Evolutionary conservation across 164 flowering plant species (phyloP).

Genomic region (Vitis rotundifolia): DNA sequence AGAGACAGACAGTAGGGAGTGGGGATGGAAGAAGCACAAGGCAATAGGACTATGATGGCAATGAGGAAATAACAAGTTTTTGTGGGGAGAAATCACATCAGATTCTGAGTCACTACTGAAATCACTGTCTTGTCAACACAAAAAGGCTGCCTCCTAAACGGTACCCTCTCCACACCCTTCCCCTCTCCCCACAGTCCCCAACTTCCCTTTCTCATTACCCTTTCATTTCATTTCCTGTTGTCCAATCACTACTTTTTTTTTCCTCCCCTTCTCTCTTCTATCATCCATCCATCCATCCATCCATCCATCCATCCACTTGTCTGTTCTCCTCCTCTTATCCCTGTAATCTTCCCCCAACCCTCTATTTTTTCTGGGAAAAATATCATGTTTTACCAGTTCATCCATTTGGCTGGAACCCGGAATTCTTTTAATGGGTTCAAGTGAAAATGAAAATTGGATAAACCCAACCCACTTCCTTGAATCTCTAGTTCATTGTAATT

Average conservation of each 20-base stretch:
- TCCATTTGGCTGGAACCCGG: no score
- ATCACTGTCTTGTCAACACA: conserved; percentile 27
- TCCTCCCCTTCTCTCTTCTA: no score
- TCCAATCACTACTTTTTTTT: conserved; percentile 27
- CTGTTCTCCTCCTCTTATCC: not conserved
- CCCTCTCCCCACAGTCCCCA: not conserved
- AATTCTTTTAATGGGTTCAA: no score
- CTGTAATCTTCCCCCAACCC: not conserved
- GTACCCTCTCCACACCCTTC: not conserved
- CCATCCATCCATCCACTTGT: conserved; percentile 10
- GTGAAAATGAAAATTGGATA: no score
- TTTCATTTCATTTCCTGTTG: conserved; percentile 22
- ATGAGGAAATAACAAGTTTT: not conserved
- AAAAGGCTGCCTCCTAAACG: conserved; percentile 23
- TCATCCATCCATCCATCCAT: conserved; percentile 9
- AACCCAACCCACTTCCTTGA: no score
- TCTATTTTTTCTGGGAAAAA: not conserved
- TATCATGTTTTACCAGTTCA: not conserved
- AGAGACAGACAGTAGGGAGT: conserved; percentile 15
- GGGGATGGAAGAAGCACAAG: conserved; percentile 2
- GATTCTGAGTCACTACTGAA: conserved; percentile 24
- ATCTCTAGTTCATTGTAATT: no score
- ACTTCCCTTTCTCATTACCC: conserved; percentile 3
- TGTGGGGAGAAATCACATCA: conserved; percentile 13
- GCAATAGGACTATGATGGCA: conserved; percentile 11